These are phyloP conservation scores for Candolleomyces efflorescens DNA, from an alignment of 768 basidiomycete species.

Conservation along the genomic window DNA sequence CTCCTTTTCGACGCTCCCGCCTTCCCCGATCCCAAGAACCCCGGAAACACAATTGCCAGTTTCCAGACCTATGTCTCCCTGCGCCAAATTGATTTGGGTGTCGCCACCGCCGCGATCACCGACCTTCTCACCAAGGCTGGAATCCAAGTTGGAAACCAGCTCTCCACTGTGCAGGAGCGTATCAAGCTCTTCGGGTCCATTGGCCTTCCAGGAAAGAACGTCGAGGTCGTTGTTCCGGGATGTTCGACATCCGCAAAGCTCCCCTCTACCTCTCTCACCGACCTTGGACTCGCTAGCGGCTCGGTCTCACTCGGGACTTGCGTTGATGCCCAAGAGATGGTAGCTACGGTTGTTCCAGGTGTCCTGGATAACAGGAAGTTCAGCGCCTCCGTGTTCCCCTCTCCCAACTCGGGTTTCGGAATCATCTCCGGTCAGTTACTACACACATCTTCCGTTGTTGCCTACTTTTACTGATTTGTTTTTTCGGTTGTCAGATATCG, in stretches of 20 bases:
- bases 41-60: conserved; percentile 24
- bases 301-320: conserved; percentile 31
- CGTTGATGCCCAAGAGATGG: conserved; percentile 10
- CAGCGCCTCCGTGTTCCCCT: conserved; percentile 30
- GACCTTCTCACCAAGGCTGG: conserved; percentile 22
- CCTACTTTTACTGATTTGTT: not conserved
- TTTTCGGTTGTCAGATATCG: conserved; percentile 28
- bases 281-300: conserved; percentile 30
- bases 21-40: conserved; percentile 31
- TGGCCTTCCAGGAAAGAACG: conserved; percentile 27
- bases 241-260: conserved; percentile 23
- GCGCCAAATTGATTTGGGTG: conserved; percentile 21
- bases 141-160: conserved; percentile 24
- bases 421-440: conserved; percentile 35
- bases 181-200: conserved; percentile 30
- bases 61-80: conserved; percentile 34
- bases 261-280: conserved; percentile 24
- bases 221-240: conserved; percentile 26
- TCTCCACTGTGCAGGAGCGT: conserved; percentile 23
- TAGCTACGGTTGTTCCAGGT: conserved; percentile 16
- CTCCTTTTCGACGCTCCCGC: conserved; percentile 37
- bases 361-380: conserved; percentile 18
- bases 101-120: conserved; percentile 18
- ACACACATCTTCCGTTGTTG: not conserved
- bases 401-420: conserved; percentile 34